Conservation (phyloP, 257 asterid species). For the Solanum arcanum region DNA sequence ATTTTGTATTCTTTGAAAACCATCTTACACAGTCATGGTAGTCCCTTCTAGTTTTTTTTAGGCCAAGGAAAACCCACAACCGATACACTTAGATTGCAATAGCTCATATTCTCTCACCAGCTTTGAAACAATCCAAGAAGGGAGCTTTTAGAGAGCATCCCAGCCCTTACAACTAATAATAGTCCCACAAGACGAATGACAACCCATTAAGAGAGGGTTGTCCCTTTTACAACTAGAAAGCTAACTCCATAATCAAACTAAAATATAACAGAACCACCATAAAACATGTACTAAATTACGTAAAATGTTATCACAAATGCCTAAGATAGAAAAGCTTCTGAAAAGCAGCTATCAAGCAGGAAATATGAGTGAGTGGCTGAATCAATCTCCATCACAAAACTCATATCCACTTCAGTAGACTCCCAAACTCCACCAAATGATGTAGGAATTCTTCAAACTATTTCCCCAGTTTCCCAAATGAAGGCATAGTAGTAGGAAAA, state of each 20-base stretch:
- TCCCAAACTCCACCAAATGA: too few species aligned
- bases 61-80: too few species aligned
- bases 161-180: background rate
- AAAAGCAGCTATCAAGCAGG: background rate
- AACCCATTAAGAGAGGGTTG: background rate
- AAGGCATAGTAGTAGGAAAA: too few species aligned
- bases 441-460: too few species aligned
- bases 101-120: background rate
- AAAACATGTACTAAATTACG: background rate
- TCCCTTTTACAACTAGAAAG: background rate
- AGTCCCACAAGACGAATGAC: background rate
- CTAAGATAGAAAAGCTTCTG: background rate
- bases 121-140: background rate
- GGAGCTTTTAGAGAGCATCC: background rate
- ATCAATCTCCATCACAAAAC: too few species aligned
- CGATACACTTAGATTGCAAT: too few species aligned
- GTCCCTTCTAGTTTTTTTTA: background rate
- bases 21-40: too few species aligned
- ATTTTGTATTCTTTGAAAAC: background rate
- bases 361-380: too few species aligned
- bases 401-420: too few species aligned
- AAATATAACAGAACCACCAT: background rate
- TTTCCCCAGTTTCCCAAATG: too few species aligned
- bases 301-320: background rate
- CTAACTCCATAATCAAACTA: background rate